Base-by-base conservation (phyloP, 495 filamentous ascomycete species). In the Corynascus novoguineensis region DNA sequence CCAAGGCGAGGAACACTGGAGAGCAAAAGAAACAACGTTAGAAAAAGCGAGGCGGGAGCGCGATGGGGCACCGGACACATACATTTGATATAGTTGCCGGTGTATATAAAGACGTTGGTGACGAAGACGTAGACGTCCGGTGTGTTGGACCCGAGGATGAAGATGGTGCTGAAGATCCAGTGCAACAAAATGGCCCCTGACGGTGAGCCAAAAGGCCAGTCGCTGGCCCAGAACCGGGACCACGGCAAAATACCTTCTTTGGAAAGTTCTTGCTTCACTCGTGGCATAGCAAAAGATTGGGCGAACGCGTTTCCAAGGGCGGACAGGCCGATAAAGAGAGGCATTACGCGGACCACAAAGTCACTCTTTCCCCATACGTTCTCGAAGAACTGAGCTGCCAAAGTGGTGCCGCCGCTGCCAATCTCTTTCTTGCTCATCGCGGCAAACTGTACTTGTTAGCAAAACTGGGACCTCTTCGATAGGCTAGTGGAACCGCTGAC, bases 301-400 rank as follows among this genome's bases (percentile, higher is more conserved):
- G 80, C 77, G 32, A 86, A 69, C n/a, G 86, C 81, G 60, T 86
- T 87, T 24, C 83, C 83, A 51, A 85, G 77, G 5, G 81, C 78
- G 35, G 81, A 84, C n/a, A 86, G 61, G 3, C 80, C 81, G 42
- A 86, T 81, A 49, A 86, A 83, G 44, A 83, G 76, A 7, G 82
- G 79, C 61, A 86, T 73, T n/a, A 76, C 82, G 37, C 73, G 74
- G 50, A 29, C 54, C 17, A 60, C 57, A 49, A 69, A 68, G 70
- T 73, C 8, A 46, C 66, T 14, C 70, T 76, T 5, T 56, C 68
- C 35, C 83, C 81, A 64, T 51, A 69, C 79, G 49, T 86, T 84
- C 28, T 76, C 62, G 63, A 86, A 86, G 66, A 87, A 84, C 2
- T 72, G 60, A 0, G 81, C 82, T 0, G 82, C 83, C 15, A 86